Evolutionary conservation across 495 filamentous ascomycete genomes (phyloP).

Genomic region (Aspergillus coremiiformis): DNA sequence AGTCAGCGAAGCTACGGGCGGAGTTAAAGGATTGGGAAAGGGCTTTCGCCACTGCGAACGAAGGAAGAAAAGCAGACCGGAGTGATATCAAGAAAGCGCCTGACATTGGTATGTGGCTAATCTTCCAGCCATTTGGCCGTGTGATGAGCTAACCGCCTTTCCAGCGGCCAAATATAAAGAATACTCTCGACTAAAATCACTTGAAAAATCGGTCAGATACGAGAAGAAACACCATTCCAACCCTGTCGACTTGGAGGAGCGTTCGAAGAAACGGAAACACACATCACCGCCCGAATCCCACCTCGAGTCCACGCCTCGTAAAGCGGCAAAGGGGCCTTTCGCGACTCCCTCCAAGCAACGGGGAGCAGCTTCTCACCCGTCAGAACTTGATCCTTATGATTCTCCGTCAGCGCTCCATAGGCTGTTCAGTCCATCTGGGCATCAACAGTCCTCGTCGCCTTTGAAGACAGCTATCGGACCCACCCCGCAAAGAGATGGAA

Average conservation of each 20-base stretch:
- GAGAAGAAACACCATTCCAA: conserved; percentile 23
- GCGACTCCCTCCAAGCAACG: conserved; percentile 43
- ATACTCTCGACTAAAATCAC: conserved; percentile 66
- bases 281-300: conserved; percentile 23
- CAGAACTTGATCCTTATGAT: conserved; percentile 46
- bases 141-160: too few species aligned
- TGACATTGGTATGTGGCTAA: conserved; percentile 57
- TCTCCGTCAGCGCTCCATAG: conserved; percentile 52
- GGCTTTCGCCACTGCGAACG: conserved; percentile 59
- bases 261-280: conserved; percentile 38
- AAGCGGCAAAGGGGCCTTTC: conserved; percentile 27
- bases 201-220: conserved; percentile 30
- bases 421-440: conserved; percentile 53
- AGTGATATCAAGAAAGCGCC: conserved; percentile 82
- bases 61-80: conserved; percentile 68
- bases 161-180: conserved; percentile 85
- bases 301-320: conserved; percentile 25
- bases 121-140: too few species aligned
- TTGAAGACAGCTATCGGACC: conserved; percentile 58
- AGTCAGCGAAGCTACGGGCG: conserved; percentile 45
- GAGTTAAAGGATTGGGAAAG: conserved; percentile 87
- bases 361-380: conserved; percentile 32
- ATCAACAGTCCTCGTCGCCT: conserved; percentile 26
- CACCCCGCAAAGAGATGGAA: conserved; percentile 86
- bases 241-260: conserved; percentile 10